Evolutionary conservation across 345 rosid species (phyloP), one percentile per base, ranked within the genome.

Genomic region (Physaria fendleri): DNA sequence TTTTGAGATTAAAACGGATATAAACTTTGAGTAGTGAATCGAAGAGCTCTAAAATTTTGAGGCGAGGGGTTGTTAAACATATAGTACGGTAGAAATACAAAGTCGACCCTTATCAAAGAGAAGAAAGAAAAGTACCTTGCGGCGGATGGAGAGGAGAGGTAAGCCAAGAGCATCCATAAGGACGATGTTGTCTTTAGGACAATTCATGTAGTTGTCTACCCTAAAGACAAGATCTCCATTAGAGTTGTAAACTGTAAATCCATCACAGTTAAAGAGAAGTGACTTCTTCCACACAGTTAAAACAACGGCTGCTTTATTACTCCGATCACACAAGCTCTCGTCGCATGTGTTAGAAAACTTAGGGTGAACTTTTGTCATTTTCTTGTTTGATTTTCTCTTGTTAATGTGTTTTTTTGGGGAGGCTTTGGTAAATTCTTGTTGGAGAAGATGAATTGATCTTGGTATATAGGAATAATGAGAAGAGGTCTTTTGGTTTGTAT

Each of bases 221-320:
- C 99, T 74, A 44, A 76, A 93, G 10, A 80, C 79, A 14, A 93
- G 84, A 56, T 89, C 73, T 12, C 97, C 99, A 35, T 56, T 80
- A 34, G 81, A 52, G 52, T 89, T 91, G 44, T 62, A 89, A 53
- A 89, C 99, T 1, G 99, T 87, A 63, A 81, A 93, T n/a, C 99
- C 99, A 9, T 83, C 82, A 70, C 99, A 93, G 73, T 83, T 93
- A 72, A 93, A 90, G 17, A 93, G 82, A 62, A 93, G 76, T 0
- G 99, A 93, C 66, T 93, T 93, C 76, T 75, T 86, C 99, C 99
- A 93, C 37, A 89, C 97, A n/a, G 97, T 93, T 25, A 70, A 56
- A 0, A 87, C 64, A 8, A 77, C 59, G 12, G 67, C 56, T 28
- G 71, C 78, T 28, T 58, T 62, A 21, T 24, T 45, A 20, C n/a